Conservation (phyloP, 1,284 basidiomycete genomes). For the Pseudomicrostroma phylloplanum region DNA sequence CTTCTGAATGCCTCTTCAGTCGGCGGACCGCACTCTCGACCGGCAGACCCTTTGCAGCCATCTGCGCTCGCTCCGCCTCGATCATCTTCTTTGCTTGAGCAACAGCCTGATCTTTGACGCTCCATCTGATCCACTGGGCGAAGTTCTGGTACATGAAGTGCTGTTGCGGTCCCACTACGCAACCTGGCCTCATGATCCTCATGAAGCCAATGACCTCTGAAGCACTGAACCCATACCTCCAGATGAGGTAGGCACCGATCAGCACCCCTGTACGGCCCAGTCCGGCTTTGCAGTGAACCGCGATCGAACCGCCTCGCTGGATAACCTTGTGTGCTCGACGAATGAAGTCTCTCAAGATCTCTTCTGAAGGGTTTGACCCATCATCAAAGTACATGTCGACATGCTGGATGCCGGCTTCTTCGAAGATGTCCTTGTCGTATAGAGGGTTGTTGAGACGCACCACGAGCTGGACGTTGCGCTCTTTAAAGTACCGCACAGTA, state of each 20-base stretch:
- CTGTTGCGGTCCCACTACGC: conserved; percentile 75
- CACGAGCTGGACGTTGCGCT: conserved; percentile 79
- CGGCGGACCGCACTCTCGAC: conserved; percentile 3
- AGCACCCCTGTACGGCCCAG: conserved; percentile 87
- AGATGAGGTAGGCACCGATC: conserved; percentile 87
- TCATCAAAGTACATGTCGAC: conserved; percentile 86
- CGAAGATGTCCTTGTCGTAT: conserved; percentile 79
- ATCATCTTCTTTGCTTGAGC: conserved; percentile 19
- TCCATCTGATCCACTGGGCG: conserved; percentile 44
- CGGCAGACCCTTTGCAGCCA: conserved; percentile 10
- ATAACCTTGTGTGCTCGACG: conserved; percentile 73
- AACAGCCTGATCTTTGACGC: conserved; percentile 27
- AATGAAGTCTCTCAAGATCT: conserved; percentile 86
- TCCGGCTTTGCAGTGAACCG: conserved; percentile 83
- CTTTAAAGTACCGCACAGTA: conserved; percentile 85
- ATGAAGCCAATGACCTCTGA: conserved; percentile 96
- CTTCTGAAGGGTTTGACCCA: conserved; percentile 92
- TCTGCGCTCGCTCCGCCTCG: conserved; percentile 18
- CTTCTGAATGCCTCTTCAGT: conserved; percentile 13
- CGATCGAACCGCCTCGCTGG: conserved; percentile 70
- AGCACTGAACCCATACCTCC: conserved; percentile 99
- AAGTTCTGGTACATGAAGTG: conserved; percentile 86
- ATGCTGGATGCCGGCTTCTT: conserved; percentile 81
- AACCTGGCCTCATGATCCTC: conserved; percentile 91
- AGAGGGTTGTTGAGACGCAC: conserved; percentile 89